A percentile compares a stretch with the other conserved stretches of the same genome.
Evolutionary conservation across 208 protist species (phyloP).

Genomic region (Leishmania mexicana): DNA sequence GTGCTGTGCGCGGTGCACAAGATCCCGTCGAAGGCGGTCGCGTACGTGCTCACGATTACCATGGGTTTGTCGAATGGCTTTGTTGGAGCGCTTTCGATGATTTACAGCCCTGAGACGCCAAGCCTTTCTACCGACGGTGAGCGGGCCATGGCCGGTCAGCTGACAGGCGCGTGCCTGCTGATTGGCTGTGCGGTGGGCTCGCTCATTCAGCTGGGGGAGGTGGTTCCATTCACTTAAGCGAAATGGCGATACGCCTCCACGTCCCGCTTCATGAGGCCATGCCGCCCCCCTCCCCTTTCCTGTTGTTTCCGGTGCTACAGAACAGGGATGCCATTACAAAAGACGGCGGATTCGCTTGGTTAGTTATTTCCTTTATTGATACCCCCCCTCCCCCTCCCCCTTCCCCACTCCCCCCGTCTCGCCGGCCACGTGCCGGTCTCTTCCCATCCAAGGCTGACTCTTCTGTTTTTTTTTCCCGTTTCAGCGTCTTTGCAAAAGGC

Average conservation of each 20-base stretch:
- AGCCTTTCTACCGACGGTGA: conserved; percentile 54
- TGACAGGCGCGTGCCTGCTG: conserved; percentile 58
- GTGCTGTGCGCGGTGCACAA: conserved; percentile 65
- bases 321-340: not conserved
- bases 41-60: conserved; percentile 58
- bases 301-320: too few species aligned
- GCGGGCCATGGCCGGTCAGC: conserved; percentile 67
- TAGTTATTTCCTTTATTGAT: not conserved
- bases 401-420: not conserved
- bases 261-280: not conserved
- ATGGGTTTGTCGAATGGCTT: conserved; percentile 81
- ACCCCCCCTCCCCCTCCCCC: not conserved
- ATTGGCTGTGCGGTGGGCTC: conserved; percentile 66
- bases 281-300: not conserved
- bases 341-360: not conserved
- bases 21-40: conserved; percentile 52
- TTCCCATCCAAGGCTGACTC: not conserved
- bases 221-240: conserved; percentile 38
- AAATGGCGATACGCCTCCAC: not conserved
- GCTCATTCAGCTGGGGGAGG: conserved; percentile 62
- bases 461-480: not conserved
- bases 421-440: not conserved
- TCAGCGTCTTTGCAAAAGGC: not conserved
- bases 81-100: conserved; percentile 73
- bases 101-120: conserved; percentile 62